Evolutionary conservation across 108 stramenopile genomes (phyloP).

Genomic region (Pinguiococcus pyrenoidosus): DNA sequence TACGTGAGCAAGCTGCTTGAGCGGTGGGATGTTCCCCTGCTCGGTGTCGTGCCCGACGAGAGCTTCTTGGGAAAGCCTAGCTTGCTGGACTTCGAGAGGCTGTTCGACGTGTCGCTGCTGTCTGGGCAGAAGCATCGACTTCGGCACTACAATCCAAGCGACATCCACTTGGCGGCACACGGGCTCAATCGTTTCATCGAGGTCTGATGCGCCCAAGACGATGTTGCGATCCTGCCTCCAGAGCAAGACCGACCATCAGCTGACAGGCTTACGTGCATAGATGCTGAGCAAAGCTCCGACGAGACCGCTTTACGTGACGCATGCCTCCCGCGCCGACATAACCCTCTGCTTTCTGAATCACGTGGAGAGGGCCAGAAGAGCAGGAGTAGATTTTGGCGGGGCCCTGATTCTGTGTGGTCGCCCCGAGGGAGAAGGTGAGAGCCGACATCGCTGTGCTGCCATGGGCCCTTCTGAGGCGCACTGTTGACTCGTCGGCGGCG

Average conservation of each 20-base stretch:
- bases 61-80: slow-evolving; percentile 77
- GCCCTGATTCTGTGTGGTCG: slow-evolving; percentile 66
- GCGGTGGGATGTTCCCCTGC: slow-evolving; percentile 70
- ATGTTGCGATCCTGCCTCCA: no score
- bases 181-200: slow-evolving; percentile 58
- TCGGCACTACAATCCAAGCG: slow-evolving; percentile 59
- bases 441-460: no score
- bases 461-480: no score
- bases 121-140: slow-evolving; percentile 51
- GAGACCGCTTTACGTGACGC: slow-evolving; percentile 70
- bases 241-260: no score
- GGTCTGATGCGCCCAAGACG: no score
- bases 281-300: no score
- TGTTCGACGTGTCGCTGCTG: slow-evolving; percentile 55
- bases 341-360: slow-evolving; percentile 72
- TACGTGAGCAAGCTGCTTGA: slow-evolving; percentile 33
- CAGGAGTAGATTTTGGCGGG: slow-evolving; percentile 46
- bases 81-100: slow-evolving; percentile 66
- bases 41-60: slow-evolving; percentile 78
- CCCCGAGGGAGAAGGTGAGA: no score
- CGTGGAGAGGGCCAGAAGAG: slow-evolving; percentile 21
- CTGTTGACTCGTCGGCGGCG: no score
- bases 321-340: slow-evolving; percentile 65
- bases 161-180: slow-evolving; percentile 69
- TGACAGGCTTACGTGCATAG: no score